Evolutionary conservation across 331 rosid genomes (phyloP).

Genomic region (Quercus tomentella): DNA sequence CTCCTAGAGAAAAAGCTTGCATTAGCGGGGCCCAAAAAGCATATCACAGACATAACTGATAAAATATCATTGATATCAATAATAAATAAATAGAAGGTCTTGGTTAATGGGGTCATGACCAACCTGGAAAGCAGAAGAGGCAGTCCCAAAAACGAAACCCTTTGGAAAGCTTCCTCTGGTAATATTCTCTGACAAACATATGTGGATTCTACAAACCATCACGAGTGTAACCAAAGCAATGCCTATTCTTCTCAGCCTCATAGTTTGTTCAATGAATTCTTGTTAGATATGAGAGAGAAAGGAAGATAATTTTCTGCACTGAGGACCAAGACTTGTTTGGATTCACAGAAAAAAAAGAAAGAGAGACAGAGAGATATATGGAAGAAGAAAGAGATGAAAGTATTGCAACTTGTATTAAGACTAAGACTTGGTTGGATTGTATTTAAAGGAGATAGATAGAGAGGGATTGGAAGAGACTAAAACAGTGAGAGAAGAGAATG

Average conservation of each 20-base stretch:
- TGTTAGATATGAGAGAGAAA: not conserved
- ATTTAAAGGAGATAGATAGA: not conserved
- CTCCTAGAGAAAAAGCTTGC: too few relatives aligned
- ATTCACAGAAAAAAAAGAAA: not conserved
- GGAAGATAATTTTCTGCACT: not conserved
- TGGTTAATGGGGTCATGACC: not conserved
- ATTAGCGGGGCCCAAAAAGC: too few relatives aligned
- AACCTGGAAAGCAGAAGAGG: constrained; percentile 95
- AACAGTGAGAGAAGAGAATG: not conserved
- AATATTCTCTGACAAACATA: constrained; percentile 39
- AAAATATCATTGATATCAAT: too few relatives aligned
- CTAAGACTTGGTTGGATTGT: not conserved
- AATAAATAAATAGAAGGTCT: too few relatives aligned
- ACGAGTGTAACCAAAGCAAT: constrained; percentile 14
- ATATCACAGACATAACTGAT: too few relatives aligned
- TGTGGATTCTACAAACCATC: constrained; percentile 24
- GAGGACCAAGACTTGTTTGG: not conserved
- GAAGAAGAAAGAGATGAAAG: not conserved
- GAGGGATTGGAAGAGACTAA: not conserved
- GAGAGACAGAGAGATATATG: not conserved
- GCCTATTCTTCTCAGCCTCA: constrained; percentile 36
- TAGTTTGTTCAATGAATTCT: not conserved
- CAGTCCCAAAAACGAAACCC: constrained; percentile 79
- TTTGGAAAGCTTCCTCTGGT: constrained; percentile 57
- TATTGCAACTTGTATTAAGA: not conserved